Evolutionary conservation across 352 stramenopile genomes (phyloP), one percentile per base, ranked within the genome.

Genomic region (Phytopythium ostracodes): DNA sequence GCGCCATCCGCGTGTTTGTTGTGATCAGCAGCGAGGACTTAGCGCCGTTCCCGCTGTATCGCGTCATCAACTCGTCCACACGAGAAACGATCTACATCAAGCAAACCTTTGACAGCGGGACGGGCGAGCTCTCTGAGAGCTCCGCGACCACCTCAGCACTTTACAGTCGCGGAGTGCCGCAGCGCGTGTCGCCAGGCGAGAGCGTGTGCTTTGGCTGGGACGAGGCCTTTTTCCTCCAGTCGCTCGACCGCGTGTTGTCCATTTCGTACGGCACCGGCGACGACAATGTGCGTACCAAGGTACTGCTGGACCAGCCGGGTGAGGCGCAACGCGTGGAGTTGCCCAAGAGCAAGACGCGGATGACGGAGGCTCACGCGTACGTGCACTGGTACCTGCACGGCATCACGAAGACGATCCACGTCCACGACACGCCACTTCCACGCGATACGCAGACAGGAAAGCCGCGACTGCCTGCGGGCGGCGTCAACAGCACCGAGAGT

Each of bases 171-270:
- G 82, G 82, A 10, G 79, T 92, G 4, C 85, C 76, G 27, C 82
- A 91, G 60, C 75, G 82, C 0, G 56, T 95, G 0, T 70, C 85
- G n/a, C 77, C 87, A n/a, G 79, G 76, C 15, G 76, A 94, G 59
- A 90, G 67, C 31, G 59, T 74, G 24, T 92, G 77, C 52, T 95
- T 96, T 67, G 87, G 88, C 0, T 96, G 88, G 88, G 87, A 96
- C 46, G 86, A 94, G 78, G 77, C 81, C 0, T 95, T 80, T 61
- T 92, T 87, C 63, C 62, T 91, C 42, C 77, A 89, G 17, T 85
- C 79, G 0, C 60, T 89, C 8, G 77, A 91, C 27, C 83, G 87
- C 38, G 69, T 87, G 15, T 56, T 95, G 18, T 67, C 72, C 53
- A 78, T 92, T 29, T 79, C 73, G 52, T 90, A 91, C 43, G 73